These are phyloP conservation scores for Aspergillus fijiensis DNA, from an alignment of 2,329 filamentous ascomycete genomes.

Conservation along the genomic window DNA sequence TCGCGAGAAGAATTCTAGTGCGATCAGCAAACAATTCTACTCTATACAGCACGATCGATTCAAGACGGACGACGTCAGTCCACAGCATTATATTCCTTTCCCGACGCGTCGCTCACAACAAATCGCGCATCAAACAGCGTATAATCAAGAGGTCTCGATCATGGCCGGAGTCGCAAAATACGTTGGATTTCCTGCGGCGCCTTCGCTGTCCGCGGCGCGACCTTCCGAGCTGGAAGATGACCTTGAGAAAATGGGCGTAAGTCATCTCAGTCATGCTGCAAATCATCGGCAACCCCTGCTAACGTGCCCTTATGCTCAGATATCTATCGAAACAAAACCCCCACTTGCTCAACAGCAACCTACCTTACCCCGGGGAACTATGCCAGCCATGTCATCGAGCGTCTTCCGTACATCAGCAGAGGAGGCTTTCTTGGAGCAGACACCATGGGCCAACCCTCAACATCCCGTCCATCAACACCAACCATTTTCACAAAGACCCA, in stretches of 20 bases:
- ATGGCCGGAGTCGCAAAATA: conserved; percentile 90
- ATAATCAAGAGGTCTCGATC: conserved; percentile 92
- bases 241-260: conserved; percentile 82
- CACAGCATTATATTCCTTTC: conserved; percentile 79
- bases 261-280: conserved; percentile 33
- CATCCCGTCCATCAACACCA: conserved; percentile 65
- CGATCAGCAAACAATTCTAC: conserved; percentile 86
- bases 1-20: conserved; percentile 74
- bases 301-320: conserved; percentile 19
- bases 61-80: conserved; percentile 71
- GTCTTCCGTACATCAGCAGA: conserved; percentile 59
- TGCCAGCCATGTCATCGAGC: conserved; percentile 37
- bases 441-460: conserved; percentile 88
- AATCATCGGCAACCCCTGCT: background rate
- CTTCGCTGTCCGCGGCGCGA: conserved; percentile 72
- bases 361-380: conserved; percentile 28
- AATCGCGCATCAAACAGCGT: conserved; percentile 80
- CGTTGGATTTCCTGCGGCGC: conserved; percentile 94
- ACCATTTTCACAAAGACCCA: conserved; percentile 39
- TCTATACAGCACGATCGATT: conserved; percentile 87
- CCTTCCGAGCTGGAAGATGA: conserved; percentile 78
- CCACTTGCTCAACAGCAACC: conserved; percentile 28
- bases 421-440: conserved; percentile 85
- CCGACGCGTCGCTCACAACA: conserved; percentile 74
- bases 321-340: conserved; percentile 29